These are phyloP conservation scores for Oropetium thomaeum DNA, from an alignment of 176 grass and related monocot genomes.

Conservation along the genomic window DNA sequence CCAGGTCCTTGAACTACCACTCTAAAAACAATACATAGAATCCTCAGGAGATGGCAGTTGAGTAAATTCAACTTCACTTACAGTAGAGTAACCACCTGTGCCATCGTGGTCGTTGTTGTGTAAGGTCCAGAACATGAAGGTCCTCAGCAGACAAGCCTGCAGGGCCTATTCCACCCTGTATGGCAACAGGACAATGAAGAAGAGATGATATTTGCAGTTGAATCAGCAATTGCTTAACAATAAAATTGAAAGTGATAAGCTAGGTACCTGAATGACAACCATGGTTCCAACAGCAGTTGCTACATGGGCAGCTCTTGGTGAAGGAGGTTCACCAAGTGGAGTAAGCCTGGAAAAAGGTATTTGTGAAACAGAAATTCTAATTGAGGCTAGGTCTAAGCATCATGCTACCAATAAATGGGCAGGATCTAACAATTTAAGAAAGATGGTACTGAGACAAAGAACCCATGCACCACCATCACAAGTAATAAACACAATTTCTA, in stretches of 20 bases:
- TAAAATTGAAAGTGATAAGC: background rate
- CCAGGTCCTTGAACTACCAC: conserved; percentile 96
- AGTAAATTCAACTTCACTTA: background rate
- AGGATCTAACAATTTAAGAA: background rate
- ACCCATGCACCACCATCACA: conserved; percentile 2
- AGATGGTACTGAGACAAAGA: background rate
- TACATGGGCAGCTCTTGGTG: conserved; percentile 96
- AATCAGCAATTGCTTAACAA: background rate
- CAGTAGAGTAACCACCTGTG: conserved; percentile 66
- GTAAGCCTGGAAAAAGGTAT: conserved; percentile 63
- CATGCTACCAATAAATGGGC: background rate
- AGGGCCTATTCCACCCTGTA: conserved; percentile 95
- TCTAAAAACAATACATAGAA: conserved; percentile 43
- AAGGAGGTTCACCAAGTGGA: conserved; percentile 92
- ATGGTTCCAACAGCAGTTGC: conserved; percentile 98
- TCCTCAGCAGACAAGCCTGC: conserved; percentile 96
- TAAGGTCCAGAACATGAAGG: conserved; percentile 95
- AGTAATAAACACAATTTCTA: background rate
- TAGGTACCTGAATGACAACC: conserved; percentile 95
- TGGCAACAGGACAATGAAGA: conserved; percentile 10
- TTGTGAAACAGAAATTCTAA: conserved; percentile 14
- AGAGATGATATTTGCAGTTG: background rate
- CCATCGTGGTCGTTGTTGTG: conserved; percentile 87
- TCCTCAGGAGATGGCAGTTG: conserved; percentile 13
- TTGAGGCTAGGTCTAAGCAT: background rate